These are phyloP conservation scores for Pistacia vera DNA, from an alignment of 345 rosid genomes.

Conservation along the genomic window DNA sequence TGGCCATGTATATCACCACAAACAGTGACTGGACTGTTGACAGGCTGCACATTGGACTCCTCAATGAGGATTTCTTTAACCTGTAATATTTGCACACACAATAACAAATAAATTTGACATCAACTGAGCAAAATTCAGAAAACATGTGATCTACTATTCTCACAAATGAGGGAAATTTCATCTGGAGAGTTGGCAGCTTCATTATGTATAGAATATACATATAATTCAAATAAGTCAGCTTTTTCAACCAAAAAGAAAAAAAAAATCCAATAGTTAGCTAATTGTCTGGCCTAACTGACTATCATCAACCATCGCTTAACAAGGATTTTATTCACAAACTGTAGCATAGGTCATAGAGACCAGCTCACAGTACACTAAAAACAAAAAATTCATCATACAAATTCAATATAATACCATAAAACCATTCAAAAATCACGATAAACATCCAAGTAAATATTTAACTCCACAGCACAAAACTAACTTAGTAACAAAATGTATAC, in stretches of 20 bases:
- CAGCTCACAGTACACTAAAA: not conserved
- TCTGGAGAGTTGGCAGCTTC: not conserved
- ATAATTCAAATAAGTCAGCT: not conserved
- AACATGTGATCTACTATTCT: not conserved
- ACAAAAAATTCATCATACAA: not conserved
- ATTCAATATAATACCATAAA: not conserved
- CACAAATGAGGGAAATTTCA: not conserved
- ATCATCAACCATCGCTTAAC: not conserved
- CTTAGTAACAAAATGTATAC: not conserved
- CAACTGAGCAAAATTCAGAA: not conserved
- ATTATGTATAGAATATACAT: not conserved
- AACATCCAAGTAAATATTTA: not conserved
- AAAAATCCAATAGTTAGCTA: not conserved
- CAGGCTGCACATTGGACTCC: constrained; percentile 99
- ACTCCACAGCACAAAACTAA: not conserved
- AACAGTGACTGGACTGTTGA: constrained; percentile 98
- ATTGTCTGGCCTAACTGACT: not conserved
- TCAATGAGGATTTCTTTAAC: constrained; percentile 96
- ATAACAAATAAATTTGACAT: not conserved
- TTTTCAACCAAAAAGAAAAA: not conserved
- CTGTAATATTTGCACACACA: constrained; percentile 37
- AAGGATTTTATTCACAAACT: not conserved
- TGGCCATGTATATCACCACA: constrained; percentile 99
- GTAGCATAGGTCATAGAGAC: not conserved
- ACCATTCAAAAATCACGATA: not conserved